Conservation (phyloP, 345 rosid genomes). For the Citrus cavaleriei region DNA sequence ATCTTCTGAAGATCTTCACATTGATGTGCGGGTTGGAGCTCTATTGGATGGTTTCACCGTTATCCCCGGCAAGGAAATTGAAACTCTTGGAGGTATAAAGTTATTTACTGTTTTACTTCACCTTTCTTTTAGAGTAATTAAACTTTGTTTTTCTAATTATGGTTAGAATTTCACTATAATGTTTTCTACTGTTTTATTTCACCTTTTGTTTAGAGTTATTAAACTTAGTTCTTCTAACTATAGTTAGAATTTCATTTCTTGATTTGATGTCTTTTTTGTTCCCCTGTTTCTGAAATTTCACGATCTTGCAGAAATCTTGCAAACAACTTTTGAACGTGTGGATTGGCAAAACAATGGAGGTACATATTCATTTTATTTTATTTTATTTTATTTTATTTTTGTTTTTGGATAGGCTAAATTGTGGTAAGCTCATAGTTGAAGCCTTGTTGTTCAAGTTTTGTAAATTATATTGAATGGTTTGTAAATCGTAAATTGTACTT, state of each 20-base stretch:
- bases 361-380: conserved; percentile 19
- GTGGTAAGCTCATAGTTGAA: not conserved
- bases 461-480: not conserved
- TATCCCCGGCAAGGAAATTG: conserved; percentile 77
- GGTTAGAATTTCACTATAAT: conserved; percentile 28
- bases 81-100: conserved; percentile 68
- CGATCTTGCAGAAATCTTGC: conserved; percentile 64
- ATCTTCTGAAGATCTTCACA: conserved; percentile 47
- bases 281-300: conserved; percentile 11
- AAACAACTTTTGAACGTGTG: conserved; percentile 50
- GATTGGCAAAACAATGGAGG: conserved; percentile 58
- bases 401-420: not conserved
- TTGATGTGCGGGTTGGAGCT: conserved; percentile 71
- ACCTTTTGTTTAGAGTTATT: not conserved
- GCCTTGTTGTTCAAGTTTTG: not conserved
- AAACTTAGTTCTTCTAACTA: not conserved
- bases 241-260: not conserved
- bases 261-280: conserved; percentile 7
- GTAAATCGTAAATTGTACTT: not conserved
- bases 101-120: not conserved
- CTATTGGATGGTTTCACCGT: conserved; percentile 66
- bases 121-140: not conserved
- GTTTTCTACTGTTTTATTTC: conserved; percentile 2
- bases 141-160: not conserved
- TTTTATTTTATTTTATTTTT: conserved; percentile 1